Percentiles rank a stretch among this genome's conserved stretches.
These are phyloP conservation scores for Cadophora gregata DNA, from an alignment of 2,329 filamentous ascomycete genomes.

Conservation along the genomic window DNA sequence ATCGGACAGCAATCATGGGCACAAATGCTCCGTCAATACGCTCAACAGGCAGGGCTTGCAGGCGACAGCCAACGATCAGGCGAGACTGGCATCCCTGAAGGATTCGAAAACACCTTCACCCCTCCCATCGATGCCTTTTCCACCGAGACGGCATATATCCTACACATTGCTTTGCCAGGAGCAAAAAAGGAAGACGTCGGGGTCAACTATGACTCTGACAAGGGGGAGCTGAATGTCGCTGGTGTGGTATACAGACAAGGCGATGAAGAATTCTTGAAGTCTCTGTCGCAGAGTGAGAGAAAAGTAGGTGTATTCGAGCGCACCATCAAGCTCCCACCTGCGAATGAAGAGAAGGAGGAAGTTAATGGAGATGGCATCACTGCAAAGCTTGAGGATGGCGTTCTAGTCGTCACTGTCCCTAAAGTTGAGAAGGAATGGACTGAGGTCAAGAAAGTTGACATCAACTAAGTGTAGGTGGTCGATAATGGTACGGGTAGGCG, in stretches of 20 bases:
- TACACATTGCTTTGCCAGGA: conserved; percentile 78
- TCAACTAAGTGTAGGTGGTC: conserved; percentile 46
- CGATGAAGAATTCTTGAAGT: conserved; percentile 71
- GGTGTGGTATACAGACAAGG: conserved; percentile 76
- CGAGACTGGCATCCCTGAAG: conserved; percentile 36
- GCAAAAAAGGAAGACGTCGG: conserved; percentile 80
- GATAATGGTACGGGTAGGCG: conserved; percentile 4
- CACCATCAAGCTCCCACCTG: conserved; percentile 64
- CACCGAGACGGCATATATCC: conserved; percentile 65
- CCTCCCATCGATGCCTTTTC: conserved; percentile 80
- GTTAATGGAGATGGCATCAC: conserved; percentile 72
- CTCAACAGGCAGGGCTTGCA: conserved; percentile 36
- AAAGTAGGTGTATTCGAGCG: conserved; percentile 78
- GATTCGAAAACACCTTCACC: conserved; percentile 54
- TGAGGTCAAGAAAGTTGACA: conserved; percentile 65
- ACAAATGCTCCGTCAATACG: conserved; percentile 39
- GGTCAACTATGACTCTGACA: conserved; percentile 77
- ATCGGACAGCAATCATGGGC: conserved; percentile 36
- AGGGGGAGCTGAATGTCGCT: conserved; percentile 67
- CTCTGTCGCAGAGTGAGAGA: conserved; percentile 66
- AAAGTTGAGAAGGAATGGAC: conserved; percentile 73
- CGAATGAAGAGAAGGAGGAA: conserved; percentile 55
- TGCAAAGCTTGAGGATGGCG: conserved; percentile 79
- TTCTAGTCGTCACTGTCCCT: conserved; percentile 78
- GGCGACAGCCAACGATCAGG: conserved; percentile 33